These are phyloP conservation scores for Decorospora gaudefroyi DNA, from an alignment of 2,329 filamentous ascomycete genomes.

Conservation along the genomic window DNA sequence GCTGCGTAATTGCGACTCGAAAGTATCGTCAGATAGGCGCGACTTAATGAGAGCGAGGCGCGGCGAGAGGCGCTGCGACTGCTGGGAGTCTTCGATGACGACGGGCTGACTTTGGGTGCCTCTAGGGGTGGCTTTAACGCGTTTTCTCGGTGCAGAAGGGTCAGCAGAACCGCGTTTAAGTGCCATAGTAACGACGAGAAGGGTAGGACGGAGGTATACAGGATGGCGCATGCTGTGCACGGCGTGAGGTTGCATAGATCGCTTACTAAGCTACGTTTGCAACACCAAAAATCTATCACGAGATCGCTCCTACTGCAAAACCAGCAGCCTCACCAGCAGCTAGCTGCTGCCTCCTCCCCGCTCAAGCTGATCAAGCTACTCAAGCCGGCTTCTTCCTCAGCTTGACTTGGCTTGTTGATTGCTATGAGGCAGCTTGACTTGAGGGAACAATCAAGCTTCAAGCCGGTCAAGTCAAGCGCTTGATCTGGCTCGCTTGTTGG, in stretches of 20 bases:
- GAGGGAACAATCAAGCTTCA: conserved; percentile 4
- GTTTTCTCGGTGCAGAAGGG: background rate
- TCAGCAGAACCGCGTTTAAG: conserved; percentile 1
- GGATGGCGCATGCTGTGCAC: conserved; percentile 3
- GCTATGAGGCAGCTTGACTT: conserved; percentile 3
- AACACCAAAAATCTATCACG: background rate
- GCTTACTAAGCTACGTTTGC: conserved; percentile 3
- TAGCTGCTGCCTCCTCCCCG: conserved; percentile 3
- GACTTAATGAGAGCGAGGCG: background rate
- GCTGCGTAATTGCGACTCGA: no score
- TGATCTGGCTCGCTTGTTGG: no score
- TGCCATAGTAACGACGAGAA: conserved; percentile 2
- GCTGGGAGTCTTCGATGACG: background rate
- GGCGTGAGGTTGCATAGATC: conserved; percentile 1
- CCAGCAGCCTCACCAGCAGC: conserved; percentile 3
- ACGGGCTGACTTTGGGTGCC: background rate
- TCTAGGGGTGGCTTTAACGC: background rate
- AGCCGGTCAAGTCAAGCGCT: no score
- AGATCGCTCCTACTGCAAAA: conserved; percentile 1
- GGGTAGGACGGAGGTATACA: conserved; percentile 1
- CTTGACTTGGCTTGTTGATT: conserved; percentile 3
- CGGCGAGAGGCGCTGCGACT: conserved; percentile 1
- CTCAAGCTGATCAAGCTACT: conserved; percentile 2
- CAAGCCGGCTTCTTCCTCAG: conserved; percentile 3
- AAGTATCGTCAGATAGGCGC: background rate